Evolutionary conservation across 306 rosid genomes (phyloP).

Genomic region (Cicer yamashitae): DNA sequence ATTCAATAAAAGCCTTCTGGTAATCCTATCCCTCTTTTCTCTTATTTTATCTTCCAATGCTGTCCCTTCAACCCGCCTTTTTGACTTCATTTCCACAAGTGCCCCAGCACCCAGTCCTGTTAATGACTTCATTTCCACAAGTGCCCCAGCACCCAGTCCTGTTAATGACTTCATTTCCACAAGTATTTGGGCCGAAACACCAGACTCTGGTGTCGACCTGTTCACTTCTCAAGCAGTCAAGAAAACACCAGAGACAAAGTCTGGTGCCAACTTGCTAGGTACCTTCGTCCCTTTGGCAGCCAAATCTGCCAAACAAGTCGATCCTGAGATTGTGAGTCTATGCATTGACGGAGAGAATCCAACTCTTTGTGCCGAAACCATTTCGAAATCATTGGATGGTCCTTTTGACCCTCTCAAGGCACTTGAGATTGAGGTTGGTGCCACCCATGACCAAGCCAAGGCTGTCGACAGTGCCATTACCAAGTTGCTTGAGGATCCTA

Average conservation of each 20-base stretch:
- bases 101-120: not conserved
- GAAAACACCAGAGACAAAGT: not conserved
- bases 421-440: conserved; percentile 7
- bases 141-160: not conserved
- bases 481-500: not conserved
- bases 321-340: not conserved
- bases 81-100: not conserved
- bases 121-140: not conserved
- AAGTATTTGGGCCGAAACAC: not conserved
- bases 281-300: not conserved
- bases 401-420: conserved; percentile 27
- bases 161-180: not conserved
- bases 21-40: conserved; percentile 42
- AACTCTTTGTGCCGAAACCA: conserved; percentile 14
- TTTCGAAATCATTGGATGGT: not conserved
- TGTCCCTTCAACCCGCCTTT: not conserved
- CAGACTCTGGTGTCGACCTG: not conserved
- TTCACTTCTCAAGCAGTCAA: not conserved
- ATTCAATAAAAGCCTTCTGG: conserved; percentile 31
- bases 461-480: not conserved
- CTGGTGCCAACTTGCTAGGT: not conserved
- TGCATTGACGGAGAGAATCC: conserved; percentile 30
- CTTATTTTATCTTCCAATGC: conserved; percentile 23
- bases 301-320: too few relatives aligned
- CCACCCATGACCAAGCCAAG: not conserved